These are phyloP conservation scores for Corymbia calophylla DNA, from an alignment of 441 rosid genomes.

Conservation along the genomic window DNA sequence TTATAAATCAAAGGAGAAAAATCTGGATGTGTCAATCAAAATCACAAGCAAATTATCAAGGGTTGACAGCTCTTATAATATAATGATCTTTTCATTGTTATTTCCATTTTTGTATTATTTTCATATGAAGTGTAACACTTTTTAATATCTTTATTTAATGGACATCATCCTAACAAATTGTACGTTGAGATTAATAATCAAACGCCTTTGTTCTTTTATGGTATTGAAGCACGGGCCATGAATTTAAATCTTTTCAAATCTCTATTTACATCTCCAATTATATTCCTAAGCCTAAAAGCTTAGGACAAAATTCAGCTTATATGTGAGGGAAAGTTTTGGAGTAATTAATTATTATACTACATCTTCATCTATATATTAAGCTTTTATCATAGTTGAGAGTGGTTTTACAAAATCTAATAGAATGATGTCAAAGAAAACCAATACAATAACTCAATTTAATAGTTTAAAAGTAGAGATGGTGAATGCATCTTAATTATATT, in stretches of 20 bases:
- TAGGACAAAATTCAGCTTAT: not conserved
- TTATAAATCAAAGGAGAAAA: not conserved
- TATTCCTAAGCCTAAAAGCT: too few relatives aligned
- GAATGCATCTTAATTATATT: too few relatives aligned
- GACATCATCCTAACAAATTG: not conserved
- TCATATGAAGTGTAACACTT: not conserved
- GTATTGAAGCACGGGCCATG: not conserved
- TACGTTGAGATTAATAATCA: not conserved
- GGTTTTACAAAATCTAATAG: too few relatives aligned
- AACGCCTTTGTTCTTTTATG: not conserved
- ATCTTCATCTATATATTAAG: not conserved
- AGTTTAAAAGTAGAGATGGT: too few relatives aligned
- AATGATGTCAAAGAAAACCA: too few relatives aligned
- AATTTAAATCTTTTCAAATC: too few relatives aligned
- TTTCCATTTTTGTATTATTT: not conserved
- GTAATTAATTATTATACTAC: not conserved
- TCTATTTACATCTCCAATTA: too few relatives aligned
- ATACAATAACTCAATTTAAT: too few relatives aligned
- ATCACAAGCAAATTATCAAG: not conserved
- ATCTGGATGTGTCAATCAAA: not conserved
- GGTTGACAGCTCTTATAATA: not conserved
- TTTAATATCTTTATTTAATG: not conserved
- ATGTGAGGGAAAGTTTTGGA: not conserved
- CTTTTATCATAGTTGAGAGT: not conserved
- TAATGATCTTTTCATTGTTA: not conserved